These are phyloP conservation scores for Steccherinum ochraceum DNA, from an alignment of 768 basidiomycete genomes.

Conservation along the genomic window DNA sequence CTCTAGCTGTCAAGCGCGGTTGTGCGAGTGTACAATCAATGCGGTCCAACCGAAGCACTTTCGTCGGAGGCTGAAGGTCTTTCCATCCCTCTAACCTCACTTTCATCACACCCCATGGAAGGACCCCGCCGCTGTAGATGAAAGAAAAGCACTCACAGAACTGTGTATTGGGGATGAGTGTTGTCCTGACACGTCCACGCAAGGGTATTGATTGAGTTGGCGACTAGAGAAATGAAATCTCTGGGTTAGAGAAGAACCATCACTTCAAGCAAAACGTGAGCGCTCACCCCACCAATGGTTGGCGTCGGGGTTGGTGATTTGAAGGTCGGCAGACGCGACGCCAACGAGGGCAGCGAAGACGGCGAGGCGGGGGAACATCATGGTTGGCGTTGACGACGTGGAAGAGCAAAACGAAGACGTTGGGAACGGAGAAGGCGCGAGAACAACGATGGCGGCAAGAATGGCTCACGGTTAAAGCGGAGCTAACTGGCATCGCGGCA, in stretches of 20 bases:
- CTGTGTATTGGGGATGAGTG: conserved; percentile 37
- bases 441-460: too few relatives aligned
- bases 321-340: conserved; percentile 32
- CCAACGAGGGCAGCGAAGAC: conserved; percentile 32
- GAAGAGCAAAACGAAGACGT: conserved; percentile 1
- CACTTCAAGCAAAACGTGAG: not conserved
- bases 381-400: not conserved
- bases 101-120: too few relatives aligned
- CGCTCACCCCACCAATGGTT: conserved; percentile 56
- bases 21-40: too few relatives aligned
- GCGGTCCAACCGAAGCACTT: too few relatives aligned
- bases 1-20: too few relatives aligned
- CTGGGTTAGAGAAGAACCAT: not conserved
- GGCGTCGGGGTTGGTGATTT: conserved; percentile 38
- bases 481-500: too few relatives aligned
- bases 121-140: too few relatives aligned
- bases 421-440: conserved; percentile 4
- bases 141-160: conserved; percentile 37
- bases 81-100: too few relatives aligned
- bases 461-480: too few relatives aligned
- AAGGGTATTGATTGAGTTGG: conserved; percentile 48
- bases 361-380: conserved; percentile 31
- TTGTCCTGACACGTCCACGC: conserved; percentile 47
- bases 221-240: conserved; percentile 35
- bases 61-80: too few relatives aligned